These are phyloP conservation scores for Puccinia novopanici DNA, from an alignment of 1,284 basidiomycete genomes.

Conservation along the genomic window DNA sequence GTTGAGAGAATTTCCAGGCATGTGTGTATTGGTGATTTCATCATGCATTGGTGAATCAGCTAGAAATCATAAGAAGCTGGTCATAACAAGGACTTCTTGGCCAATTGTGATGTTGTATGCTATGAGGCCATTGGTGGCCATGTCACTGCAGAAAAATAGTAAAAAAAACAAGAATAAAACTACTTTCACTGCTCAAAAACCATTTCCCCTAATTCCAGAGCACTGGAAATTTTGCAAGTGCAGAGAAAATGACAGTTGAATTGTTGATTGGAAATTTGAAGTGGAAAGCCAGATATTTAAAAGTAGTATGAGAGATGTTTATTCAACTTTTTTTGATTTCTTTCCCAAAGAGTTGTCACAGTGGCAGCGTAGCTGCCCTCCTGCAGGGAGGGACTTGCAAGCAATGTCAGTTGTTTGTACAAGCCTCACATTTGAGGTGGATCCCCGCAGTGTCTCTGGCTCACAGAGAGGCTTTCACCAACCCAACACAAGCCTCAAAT, in stretches of 20 bases:
- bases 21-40: neutral
- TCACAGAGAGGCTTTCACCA: too few relatives aligned
- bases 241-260: neutral
- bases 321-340: neutral
- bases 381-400: too few relatives aligned
- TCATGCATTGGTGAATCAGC: neutral
- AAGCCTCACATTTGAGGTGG: too few relatives aligned
- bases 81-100: constrained; percentile 4
- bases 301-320: constrained; percentile 4
- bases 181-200: constrained; percentile 19
- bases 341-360: too few relatives aligned
- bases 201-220: constrained; percentile 5
- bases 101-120: neutral
- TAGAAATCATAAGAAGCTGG: neutral
- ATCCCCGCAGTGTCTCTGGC: too few relatives aligned
- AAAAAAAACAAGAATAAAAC: neutral
- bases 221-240: neutral
- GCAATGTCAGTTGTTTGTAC: too few relatives aligned
- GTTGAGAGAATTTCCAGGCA: neutral
- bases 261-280: too few relatives aligned
- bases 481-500: too few relatives aligned
- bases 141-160: neutral
- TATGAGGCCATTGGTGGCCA: neutral
- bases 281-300: too few relatives aligned
- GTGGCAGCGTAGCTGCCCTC: too few relatives aligned